A percentile compares a stretch with the other conserved stretches of the same genome.
Conservation (phyloP, 116 monocot species). For the Iris pallida region DNA sequence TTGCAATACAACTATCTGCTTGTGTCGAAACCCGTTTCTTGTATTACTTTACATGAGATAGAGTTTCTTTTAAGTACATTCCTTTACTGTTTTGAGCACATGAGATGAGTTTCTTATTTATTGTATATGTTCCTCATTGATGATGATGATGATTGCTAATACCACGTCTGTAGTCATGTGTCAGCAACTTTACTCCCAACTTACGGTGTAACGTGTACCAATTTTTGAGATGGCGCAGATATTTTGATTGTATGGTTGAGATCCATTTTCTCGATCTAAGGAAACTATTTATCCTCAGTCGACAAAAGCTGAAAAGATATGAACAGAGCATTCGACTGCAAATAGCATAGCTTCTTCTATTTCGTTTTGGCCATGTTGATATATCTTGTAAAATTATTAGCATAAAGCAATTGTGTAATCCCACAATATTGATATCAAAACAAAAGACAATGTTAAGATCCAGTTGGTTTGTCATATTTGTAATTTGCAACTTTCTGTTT, state of each 20-base stretch:
- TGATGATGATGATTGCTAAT: background rate
- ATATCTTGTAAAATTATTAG: slow-evolving; percentile 17
- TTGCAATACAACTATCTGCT: too few relatives aligned
- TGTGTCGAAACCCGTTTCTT: too few relatives aligned
- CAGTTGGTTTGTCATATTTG: too few relatives aligned
- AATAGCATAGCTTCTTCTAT: background rate
- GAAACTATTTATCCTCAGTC: background rate
- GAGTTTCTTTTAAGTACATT: too few relatives aligned
- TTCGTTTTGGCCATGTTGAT: slow-evolving; percentile 1
- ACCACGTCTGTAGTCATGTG: background rate
- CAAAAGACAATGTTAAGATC: background rate
- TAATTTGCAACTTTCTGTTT: too few relatives aligned
- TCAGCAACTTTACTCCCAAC: background rate
- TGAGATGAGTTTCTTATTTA: slow-evolving; percentile 22
- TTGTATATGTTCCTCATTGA: background rate
- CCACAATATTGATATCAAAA: background rate
- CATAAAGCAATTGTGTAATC: slow-evolving; percentile 4
- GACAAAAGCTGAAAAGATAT: background rate
- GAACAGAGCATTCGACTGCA: background rate
- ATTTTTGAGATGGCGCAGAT: background rate
- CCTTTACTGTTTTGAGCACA: slow-evolving; percentile 5
- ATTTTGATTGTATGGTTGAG: slow-evolving; percentile 1
- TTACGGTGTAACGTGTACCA: background rate
- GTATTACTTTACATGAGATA: too few relatives aligned
- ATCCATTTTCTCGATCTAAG: background rate